Evolutionary conservation across 1,284 basidiomycete species (phyloP), one percentile per base, ranked within the genome.

Genomic region (Cutaneotrichosporon sp.): DNA sequence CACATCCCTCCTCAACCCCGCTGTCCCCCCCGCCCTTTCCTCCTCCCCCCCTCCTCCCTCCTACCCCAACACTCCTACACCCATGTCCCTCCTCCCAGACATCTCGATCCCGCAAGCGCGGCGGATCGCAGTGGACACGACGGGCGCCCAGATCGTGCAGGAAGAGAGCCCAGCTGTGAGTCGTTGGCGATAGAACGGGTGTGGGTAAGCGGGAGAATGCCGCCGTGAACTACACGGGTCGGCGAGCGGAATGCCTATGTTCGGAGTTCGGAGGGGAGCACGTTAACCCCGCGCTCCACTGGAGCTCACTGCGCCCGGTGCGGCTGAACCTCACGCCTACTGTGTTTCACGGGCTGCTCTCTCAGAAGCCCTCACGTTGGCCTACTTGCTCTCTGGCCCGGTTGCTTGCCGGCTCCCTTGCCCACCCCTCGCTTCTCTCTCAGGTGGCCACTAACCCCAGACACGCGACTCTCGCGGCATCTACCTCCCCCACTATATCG

Each of bases 401-500:
- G 26, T 3, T 26, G 26, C 34, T 18, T 30, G 53, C 16, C 49
- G 30, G 18, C 31, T 8, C 26, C n/a, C 31, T 14, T n/a, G 18
- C 52, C 21, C 36, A n/a, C 21, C 21, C 10, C 14, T 21, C 13
- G 10, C 55, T 5, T 38, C 26, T 10, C 50, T 26, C 50, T 7
- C 30, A 6, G 8, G 8, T 5, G 11, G 42, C 56, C 8, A 62
- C 72, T 73, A 68, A 70, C 60, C 22, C 18, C 63, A 95, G 91
- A 95, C 92, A 42, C 84, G 91, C 69, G 93, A 96, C 80, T 94
- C 91, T 73, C 85, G 93, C 76, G 93, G 92, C 16, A 97, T 97
- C 74, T 97, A 97, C 81, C 86, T 97, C 57, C 94, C 94, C 59
- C 93, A 95, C 79, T 89, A 97, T 81, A 95, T 95, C 69, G 94